A percentile compares a stretch with the other conserved stretches of the same genome.
Conservation (phyloP, 257 asterid genomes). For the Nicotiana sylvestris region DNA sequence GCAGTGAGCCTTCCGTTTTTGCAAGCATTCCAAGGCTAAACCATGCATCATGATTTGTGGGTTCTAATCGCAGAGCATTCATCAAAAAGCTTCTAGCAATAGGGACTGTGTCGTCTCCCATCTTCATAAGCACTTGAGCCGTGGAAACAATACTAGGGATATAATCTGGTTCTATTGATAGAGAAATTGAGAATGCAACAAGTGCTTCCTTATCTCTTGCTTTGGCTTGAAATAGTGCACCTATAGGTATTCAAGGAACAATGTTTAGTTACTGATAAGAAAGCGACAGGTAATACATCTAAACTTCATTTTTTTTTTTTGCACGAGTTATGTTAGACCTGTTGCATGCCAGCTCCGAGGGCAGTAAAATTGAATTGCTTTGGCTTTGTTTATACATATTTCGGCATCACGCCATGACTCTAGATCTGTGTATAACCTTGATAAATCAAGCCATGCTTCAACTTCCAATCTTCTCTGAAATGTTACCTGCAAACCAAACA, state of each 20-base stretch:
- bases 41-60: slow-evolving; percentile 79
- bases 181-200: slow-evolving; percentile 51
- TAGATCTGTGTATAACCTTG: slow-evolving; percentile 57
- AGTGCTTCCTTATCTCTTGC: slow-evolving; percentile 56
- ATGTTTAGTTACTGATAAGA: not conserved
- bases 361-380: slow-evolving; percentile 35
- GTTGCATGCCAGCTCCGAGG: slow-evolving; percentile 69
- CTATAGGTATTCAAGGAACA: slow-evolving; percentile 32
- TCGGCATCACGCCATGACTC: slow-evolving; percentile 65
- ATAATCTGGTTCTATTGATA: slow-evolving; percentile 71
- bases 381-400: slow-evolving; percentile 56
- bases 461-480: slow-evolving; percentile 40
- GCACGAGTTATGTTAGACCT: slow-evolving; percentile 34
- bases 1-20: slow-evolving; percentile 59
- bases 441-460: slow-evolving; percentile 90
- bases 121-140: slow-evolving; percentile 57
- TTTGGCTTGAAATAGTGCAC: slow-evolving; percentile 45
- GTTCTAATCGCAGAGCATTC: slow-evolving; percentile 79
- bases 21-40: slow-evolving; percentile 54
- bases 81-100: slow-evolving; percentile 70
- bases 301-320: not conserved
- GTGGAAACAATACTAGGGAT: slow-evolving; percentile 76
- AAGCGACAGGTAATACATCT: not conserved
- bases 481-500: slow-evolving; percentile 31
- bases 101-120: slow-evolving; percentile 37